Evolutionary conservation across 495 filamentous ascomycete genomes (phyloP), one percentile per base, ranked within the genome.

Genomic region (Lindgomyces ingoldianus): DNA sequence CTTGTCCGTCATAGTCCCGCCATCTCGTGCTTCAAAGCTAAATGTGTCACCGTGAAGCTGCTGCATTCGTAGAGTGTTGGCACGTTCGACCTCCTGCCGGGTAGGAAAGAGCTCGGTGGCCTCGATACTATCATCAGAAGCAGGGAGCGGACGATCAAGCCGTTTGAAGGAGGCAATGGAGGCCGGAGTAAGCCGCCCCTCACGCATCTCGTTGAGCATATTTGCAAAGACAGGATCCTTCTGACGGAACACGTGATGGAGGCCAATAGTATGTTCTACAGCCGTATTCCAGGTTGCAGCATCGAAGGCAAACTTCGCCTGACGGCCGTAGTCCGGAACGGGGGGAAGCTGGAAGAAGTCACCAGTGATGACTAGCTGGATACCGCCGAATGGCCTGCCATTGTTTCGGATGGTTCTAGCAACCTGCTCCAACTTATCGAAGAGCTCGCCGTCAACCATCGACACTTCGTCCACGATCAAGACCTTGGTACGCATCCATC

Each of bases 261-360:
- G 75, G 18, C 92, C 90, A 74, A 98, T 96, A 1, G 94, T 98
- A 72, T 98, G 95, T 69, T 95, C 87, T 53, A 98, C 93, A 10
- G 89, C 87, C 18, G 91, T 94, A 64, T 81, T 88, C 94, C 94
- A 98, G 0, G 91, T 93, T 2, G 83, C 84, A 8, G 93, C 93
- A 64, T 95, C 89, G 70, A 98, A 98, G 1, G 91, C 87, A 74
- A 98, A 98, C 72, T 90, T 96, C 44, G 86, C 82, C 14, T 87
- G 80, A 46, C 84, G 83, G 33, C 84, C 86, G 53, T 82, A 80
- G 4, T 96, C 92, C 3, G 94, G 92, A 1, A 98, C 94, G 1
- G 94, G 94, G 3, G 94, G 94, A 14, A 98, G 74, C 75, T 98
- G 94, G 75, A 98, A 98, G 75, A 98, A 98, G 72, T 98, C 94